Conservation (phyloP, 441 rosid species). For the Heliophila coronopifolia region DNA sequence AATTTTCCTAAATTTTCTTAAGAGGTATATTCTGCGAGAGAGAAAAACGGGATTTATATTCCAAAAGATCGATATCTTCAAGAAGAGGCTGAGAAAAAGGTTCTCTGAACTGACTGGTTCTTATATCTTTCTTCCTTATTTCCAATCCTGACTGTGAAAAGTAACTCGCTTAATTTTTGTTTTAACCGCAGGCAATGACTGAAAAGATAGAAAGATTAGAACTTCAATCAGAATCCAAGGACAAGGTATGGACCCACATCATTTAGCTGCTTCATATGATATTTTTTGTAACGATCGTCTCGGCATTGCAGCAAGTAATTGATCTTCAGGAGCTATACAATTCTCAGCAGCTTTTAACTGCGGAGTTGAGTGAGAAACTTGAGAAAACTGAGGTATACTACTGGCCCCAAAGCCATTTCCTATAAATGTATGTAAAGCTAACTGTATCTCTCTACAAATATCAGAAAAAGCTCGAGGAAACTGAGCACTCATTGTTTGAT, state of each 20-base stretch:
- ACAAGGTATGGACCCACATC: too few relatives aligned
- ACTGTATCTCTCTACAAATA: slow-evolving; percentile 14
- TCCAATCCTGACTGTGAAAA: too few relatives aligned
- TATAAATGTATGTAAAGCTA: neutral
- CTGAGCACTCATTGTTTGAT: slow-evolving; percentile 64
- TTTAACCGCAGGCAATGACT: slow-evolving; percentile 95
- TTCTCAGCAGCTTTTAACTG: slow-evolving; percentile 61
- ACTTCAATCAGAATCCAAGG: slow-evolving; percentile 74
- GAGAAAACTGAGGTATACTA: slow-evolving; percentile 65
- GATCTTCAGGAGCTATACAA: slow-evolving; percentile 81
- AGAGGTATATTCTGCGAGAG: slow-evolving; percentile 99
- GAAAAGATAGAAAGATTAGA: slow-evolving; percentile 95
- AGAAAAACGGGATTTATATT: slow-evolving; percentile 93
- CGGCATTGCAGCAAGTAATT: slow-evolving; percentile 67
- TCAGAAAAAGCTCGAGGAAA: slow-evolving; percentile 79
- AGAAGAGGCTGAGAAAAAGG: slow-evolving; percentile 98
- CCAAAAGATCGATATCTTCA: slow-evolving; percentile 86
- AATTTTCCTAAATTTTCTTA: too few relatives aligned
- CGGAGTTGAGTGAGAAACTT: slow-evolving; percentile 64
- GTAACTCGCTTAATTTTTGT: too few relatives aligned
- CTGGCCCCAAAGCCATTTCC: neutral
- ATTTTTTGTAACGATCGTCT: too few relatives aligned
- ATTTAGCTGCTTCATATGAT: too few relatives aligned
- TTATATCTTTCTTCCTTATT: too few relatives aligned
- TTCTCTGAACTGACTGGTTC: too few relatives aligned